These are phyloP conservation scores for Annulohypoxylon bovei DNA, from an alignment of 495 filamentous ascomycete genomes.

Conservation along the genomic window DNA sequence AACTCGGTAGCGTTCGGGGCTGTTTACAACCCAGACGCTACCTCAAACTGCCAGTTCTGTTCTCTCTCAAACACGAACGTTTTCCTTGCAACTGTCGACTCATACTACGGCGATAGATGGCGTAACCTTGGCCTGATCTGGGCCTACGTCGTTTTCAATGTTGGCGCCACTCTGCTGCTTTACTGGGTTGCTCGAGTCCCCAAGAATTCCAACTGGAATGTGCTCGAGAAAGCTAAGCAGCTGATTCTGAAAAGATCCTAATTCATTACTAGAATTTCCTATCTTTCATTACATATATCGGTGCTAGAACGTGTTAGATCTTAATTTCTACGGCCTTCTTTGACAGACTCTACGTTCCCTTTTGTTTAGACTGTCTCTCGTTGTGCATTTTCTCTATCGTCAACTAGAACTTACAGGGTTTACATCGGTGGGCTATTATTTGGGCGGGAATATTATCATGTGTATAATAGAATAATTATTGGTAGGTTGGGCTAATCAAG, in stretches of 20 bases:
- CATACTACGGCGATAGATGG: constrained; percentile 52
- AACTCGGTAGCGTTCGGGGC: constrained; percentile 53
- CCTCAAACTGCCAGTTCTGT: constrained; percentile 65
- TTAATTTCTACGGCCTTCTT: neutral
- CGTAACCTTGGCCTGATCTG: constrained; percentile 56
- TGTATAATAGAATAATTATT: neutral
- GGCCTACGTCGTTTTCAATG: constrained; percentile 72
- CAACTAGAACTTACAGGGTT: neutral
- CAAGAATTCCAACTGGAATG: constrained; percentile 7
- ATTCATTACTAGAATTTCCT: neutral
- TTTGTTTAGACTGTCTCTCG: neutral
- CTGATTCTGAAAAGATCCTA: neutral
- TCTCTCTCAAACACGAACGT: constrained; percentile 60
- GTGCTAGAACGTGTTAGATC: neutral
- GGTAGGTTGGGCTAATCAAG: neutral
- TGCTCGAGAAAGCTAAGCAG: neutral
- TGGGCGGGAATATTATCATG: neutral
- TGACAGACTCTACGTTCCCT: neutral
- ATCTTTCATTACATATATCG: neutral
- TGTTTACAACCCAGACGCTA: constrained; percentile 60
- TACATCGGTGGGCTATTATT: neutral
- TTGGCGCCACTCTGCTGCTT: constrained; percentile 65
- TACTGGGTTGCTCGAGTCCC: constrained; percentile 75
- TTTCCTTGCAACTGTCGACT: constrained; percentile 59
- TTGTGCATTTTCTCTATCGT: neutral